Evolutionary conservation across 495 filamentous ascomycete genomes (phyloP), one percentile per base, ranked within the genome.

Genomic region (Astrothelium subdiscretum): DNA sequence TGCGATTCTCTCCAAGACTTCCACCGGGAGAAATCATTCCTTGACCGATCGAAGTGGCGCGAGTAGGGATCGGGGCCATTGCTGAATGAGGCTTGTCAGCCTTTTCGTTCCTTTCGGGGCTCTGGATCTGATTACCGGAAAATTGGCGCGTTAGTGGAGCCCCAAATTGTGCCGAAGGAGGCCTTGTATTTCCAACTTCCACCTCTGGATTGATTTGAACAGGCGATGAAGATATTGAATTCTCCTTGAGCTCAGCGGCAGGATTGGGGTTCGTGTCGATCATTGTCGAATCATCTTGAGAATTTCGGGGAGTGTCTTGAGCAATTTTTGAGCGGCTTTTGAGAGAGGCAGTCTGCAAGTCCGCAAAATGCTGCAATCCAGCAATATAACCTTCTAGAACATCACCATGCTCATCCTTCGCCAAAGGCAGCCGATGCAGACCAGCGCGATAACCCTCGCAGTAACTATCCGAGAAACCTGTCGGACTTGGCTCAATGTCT

Each of bases 371-470:
- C 24, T 54, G 20, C 26, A 74, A 54, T 26, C 68, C 71, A 38
- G 70, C 65, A 31, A 66, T 59, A 64, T 68, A 74, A 0, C 71
- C 71, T 20, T 63, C 59, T 8, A 74, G 44, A 20, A 69, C 66
- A 18, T 74, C 70, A 8, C 43, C 63, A 22, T 26, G 6, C 24
- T 58, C 42, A 51, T 67, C 63, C n/a, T 54, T 51, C 2, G 60
- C 67, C 40, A 71, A 24, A 18, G 69, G 63, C 38, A 62, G 20
- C 42, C 71, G 70, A 26, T 61, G 32, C 15, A 67, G 54, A n/a
- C 72, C 72, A 3, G 70, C 67, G n/a, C 69, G 66, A 57, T 65
- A 73, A 48, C 69, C 71, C 44, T 73, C 70, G 51, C 66, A 61
- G 52, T 67, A 74, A 58, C 57, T 32, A 59, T 51, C 59, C 42